Base-by-base conservation (phyloP, 768 basidiomycete genomes). In the Pisolithus orientalis region DNA sequence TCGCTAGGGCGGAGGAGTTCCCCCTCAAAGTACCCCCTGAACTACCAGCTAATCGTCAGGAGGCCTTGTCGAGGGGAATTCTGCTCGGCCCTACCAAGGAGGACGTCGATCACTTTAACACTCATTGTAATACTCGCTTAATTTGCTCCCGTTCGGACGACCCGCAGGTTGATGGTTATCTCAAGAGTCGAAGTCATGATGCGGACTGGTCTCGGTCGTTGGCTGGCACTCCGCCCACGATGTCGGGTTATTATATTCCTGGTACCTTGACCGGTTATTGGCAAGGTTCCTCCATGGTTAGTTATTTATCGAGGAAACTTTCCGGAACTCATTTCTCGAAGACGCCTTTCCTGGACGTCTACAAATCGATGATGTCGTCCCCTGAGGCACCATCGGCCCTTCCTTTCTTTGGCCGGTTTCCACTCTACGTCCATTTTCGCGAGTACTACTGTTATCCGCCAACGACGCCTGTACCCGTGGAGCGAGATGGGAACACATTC, bases 271-370 rank as follows among this genome's bases (percentile, higher is more conserved):
- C 72, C 3, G 80, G 80, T 17, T 65, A 61, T 37, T 82, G 78
- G 78, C 70, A 72, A 49, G 79, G 79, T 2, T 75, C 78, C 8
- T 72, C 66, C 39, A 70, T 79, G 11, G 80, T 80, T 55, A 50
- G 74, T 55, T 21, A 28, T 8, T 32, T 21, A 10, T 43, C 50
- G 28, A 24, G 53, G 38, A 9, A 9, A 46, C 44, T 29, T 16
- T 45, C 39, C 53, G 24, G 28, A 16, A 37, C 50, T 54, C 47
- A 52, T 27, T 49, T 5, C 43, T 39, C 49, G n/a, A 32, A 79
- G 79, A 65, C 69, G 11, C 72, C 75, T 5, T 72, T 54, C 58
- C 52, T 65, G 17, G 65, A 70, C n/a, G 63, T 64, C 28, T 79
- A 77, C 53, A 56, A 57, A 38, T 56, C 62, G 7, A 76, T 78